These are phyloP conservation scores for Aspergillus vadensis DNA, from an alignment of 2,329 filamentous ascomycete genomes.

Conservation along the genomic window DNA sequence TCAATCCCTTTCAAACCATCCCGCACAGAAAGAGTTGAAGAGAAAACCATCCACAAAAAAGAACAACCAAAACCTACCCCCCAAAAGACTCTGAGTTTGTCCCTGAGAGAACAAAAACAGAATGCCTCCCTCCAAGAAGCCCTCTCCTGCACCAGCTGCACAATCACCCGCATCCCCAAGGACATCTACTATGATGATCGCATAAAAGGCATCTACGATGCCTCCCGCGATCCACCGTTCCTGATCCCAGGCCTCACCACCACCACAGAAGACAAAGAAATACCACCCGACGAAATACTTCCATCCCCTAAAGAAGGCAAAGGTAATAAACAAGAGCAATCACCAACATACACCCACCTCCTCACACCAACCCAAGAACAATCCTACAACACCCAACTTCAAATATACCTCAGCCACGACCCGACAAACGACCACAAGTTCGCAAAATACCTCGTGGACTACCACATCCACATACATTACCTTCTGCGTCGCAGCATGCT, in stretches of 20 bases:
- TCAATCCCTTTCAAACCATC: background rate
- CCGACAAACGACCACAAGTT: constrained; percentile 19
- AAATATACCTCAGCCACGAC: constrained; percentile 5
- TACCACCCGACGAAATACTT: background rate
- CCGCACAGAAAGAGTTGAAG: background rate
- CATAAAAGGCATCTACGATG: constrained; percentile 19
- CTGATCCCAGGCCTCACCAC: background rate
- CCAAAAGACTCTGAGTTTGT: background rate
- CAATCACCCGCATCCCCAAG: constrained; percentile 17
- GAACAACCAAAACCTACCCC: background rate
- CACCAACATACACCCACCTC: background rate
- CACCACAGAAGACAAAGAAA: background rate
- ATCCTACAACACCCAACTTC: constrained; percentile 12
- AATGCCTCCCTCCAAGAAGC: constrained; percentile 27
- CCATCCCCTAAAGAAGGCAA: background rate
- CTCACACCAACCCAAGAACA: background rate
- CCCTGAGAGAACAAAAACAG: constrained; percentile 2
- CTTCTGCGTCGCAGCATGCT: constrained; percentile 26
- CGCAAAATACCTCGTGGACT: constrained; percentile 35
- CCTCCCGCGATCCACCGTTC: constrained; percentile 24
- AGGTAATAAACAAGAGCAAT: background rate
- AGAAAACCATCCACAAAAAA: no score
- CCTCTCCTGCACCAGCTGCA: constrained; percentile 29
- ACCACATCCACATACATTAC: constrained; percentile 38
- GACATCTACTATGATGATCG: constrained; percentile 22